Base-by-base conservation (phyloP, 2,329 filamentous ascomycete species). In the Nigrospora sphaerica region DNA sequence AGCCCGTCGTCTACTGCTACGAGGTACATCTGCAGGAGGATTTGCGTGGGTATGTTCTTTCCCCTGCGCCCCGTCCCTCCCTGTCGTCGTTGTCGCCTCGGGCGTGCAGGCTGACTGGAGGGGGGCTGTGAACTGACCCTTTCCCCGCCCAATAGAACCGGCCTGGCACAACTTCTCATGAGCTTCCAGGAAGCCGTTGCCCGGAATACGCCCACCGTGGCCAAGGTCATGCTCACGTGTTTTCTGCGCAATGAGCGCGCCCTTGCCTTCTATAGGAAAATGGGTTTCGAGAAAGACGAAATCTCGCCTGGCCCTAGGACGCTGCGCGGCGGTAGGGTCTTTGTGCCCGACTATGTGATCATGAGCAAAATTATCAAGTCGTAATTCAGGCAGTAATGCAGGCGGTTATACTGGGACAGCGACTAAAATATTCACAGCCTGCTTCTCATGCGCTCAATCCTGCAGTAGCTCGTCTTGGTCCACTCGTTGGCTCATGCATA, bases 151-250 rank as follows among this genome's bases (percentile, higher is more conserved):
- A 35, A 35, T 47, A 83, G 79, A n/a, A 75, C 77, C 13, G 85
- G 86, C 0, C 66, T 91, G 3, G 85, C 81, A 1, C 69, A 59
- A 12, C 64, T 73, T 12, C 68, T 91, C 35, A 79, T 91, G 69
- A 57, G 62, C 2, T 66, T 79, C 48, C 72, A 80, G 9, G 73
- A 76, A 40, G 59, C 60, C 5, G 68, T 82, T 5, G 85, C 78
- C 9, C 52, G 62, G 18, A 72, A 73, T 45, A 73, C 83, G 18
- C 68, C 72, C 2, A 69, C 70, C 1, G 70, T 85, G 39, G 63
- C 69, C 18, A 88, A 88, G 63, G 71, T 81, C 39, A 90, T 90
- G 86, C 67, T 90, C 56, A 88, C 85, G 1, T 86, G 85, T 57
- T 89, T 88, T 57, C 63, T 74, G 44, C 71, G 72, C 50, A 90